phyloP scores from a whole-genome alignment of 2,329 filamentous ascomycete genomes.

The Leptographium wingfieldii region DNA sequence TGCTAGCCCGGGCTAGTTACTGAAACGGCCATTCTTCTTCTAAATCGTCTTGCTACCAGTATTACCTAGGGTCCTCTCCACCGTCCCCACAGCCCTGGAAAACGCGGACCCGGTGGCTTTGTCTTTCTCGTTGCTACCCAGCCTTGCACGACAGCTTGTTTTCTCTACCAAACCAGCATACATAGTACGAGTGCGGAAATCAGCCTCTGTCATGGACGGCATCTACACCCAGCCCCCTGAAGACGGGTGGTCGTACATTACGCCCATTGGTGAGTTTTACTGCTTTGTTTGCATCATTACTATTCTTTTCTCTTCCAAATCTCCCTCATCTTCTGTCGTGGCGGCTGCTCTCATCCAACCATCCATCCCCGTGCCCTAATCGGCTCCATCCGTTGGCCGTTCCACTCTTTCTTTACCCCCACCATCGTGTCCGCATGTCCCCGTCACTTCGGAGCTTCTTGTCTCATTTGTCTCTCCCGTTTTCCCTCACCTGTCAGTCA shows the following conservation, averaged over 20 bases:
- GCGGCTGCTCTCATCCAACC: conserved; percentile 10
- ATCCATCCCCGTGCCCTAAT: conserved; percentile 24
- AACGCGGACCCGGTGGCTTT: neutral
- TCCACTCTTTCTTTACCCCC: neutral
- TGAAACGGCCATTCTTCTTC: conserved; percentile 1
- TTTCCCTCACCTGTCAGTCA: no score
- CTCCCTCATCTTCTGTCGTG: neutral
- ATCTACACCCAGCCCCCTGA: conserved; percentile 32
- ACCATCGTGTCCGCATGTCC: neutral
- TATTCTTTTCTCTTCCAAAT: neutral
- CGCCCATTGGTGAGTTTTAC: conserved; percentile 39
- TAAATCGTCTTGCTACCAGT: neutral
- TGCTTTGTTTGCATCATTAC: neutral
- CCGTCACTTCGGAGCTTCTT: neutral
- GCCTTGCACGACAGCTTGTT: neutral
- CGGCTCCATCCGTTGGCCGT: conserved; percentile 25
- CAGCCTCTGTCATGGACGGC: conserved; percentile 17
- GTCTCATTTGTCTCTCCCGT: neutral
- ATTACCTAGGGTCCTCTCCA: neutral
- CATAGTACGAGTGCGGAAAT: neutral
- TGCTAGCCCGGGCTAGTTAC: neutral
- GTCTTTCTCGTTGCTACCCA: neutral
- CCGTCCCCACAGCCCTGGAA: neutral
- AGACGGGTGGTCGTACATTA: conserved; percentile 35
- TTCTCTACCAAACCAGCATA: neutral